Evolutionary conservation across 176 grass and related monocot genomes (phyloP), one percentile per base, ranked within the genome.

Genomic region (Oryza meridionalis): DNA sequence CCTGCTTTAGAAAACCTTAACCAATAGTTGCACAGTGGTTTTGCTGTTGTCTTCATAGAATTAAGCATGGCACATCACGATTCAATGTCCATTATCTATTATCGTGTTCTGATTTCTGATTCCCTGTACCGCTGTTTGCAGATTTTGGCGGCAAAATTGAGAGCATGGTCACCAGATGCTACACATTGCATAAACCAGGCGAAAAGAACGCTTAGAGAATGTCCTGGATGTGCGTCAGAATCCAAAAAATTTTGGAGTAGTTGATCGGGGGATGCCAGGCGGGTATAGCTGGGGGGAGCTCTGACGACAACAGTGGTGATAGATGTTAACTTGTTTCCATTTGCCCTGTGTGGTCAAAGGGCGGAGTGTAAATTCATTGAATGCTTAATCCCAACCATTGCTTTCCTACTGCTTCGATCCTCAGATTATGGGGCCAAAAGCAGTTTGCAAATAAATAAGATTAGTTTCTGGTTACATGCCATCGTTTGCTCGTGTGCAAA

Each of bases 391-490:
- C 22, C 9, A 37, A 26, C 38, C 27, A 38, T 66, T 80, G 4
- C 50, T 73, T 63, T 80, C 66, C 59, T 67, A 67, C 31, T 75
- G 84, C 42, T 65, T 63, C 58, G 31, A 19, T 55, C 51, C 51
- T 73, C 77, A 25, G 44, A 73, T 74, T 86, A 9, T 79, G 43
- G 69, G 55, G 59, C 15, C 21, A 53, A 26, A 40, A 22, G 44
- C 69, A 74, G 61, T 80, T 49, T 53, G 77, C 59, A 86, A 40
- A 86, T 86, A 86, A 86, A 86, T 86, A 86, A 80, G 44, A 9
- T 27, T 61, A 61, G 55, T n/a, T 6, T 53, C 67, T 72, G 69
- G 69, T 72, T 50, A 47, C 6, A 61, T 61, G 40, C 40, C 16
- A 55, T 19, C 6, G 51, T 55, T 55, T 55, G 14, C 15, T 55